Base-by-base conservation (phyloP, 2,329 filamentous ascomycete species). In the Fusarium pseudograminearum region DNA sequence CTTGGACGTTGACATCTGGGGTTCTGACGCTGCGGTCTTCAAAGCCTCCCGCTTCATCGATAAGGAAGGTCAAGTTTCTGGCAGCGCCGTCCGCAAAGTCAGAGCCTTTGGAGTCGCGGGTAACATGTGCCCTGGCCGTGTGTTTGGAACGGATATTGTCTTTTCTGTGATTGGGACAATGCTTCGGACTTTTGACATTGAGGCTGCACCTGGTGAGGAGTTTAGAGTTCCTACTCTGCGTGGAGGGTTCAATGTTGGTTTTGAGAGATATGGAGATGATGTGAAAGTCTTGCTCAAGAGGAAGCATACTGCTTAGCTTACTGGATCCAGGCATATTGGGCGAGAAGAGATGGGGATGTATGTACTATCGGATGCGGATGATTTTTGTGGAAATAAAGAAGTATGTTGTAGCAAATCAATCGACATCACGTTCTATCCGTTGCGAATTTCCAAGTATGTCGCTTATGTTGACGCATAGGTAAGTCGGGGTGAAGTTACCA, bases 41-140 rank as follows among this genome's bases (percentile, higher is more conserved):
- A 59, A 67, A 3, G 72, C 77, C 2, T 61, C 66, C 4, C 76
- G 77, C 11, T 79, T 79, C 65, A 72, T 79, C 42, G 54, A 56
- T 34, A 41, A 34, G 41, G 47, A 46, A 14, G 76, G 76, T 7
- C 51, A 64, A 26, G 46, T 78, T 15, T 68, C 66, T 10, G 69
- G 54, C 30, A 64, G 52, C 18, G 65, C 69, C 7, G 61, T 72
- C 12, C 74, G 75, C 22, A 76, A 73, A 52, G 74, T 78, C 12
- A 68, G 71, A 38, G 76, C 75, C 8, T 78, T 78, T 61, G 76
- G 76, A 10, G 76, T 78, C 8, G 76, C 76, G 0, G 76, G 76
- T 1, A 78, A 78, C 36, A 58, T 78, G 61, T 78, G 76, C 22
- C 76, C 76, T 2, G 76, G 76, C 3, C 72, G 76, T 3, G 70